Base-by-base conservation (phyloP, 768 basidiomycete genomes). In the Brasilioporus rufonigricans region DNA sequence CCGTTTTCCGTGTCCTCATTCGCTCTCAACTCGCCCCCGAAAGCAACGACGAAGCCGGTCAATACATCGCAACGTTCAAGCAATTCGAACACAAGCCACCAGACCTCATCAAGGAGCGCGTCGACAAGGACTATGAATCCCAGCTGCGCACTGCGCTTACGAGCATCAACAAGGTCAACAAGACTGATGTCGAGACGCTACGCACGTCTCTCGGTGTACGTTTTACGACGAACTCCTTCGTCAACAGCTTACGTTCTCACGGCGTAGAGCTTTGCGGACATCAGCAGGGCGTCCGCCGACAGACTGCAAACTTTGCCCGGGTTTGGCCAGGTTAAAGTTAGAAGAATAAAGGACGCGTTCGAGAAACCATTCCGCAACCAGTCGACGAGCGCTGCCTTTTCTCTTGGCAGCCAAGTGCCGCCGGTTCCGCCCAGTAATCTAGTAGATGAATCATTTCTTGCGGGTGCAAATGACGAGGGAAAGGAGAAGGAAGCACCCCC, bases 141-240 rank as follows among this genome's bases (percentile, higher is more conserved):
- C 80, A 93, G 63, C 71, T 98, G 14, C 89, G 89, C 52, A 82
- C 84, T 19, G 81, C 91, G 1, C 77, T 99, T 26, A 98, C 96
- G 2, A 85, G 83, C 59, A 91, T 98, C 63, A 88, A 83, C 66
- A 93, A 91, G 61, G 92, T 99, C 58, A 98, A 98, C 73, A 97
- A 96, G 77, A 98, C 96, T 4, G 97, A 99, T 63, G 93, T 95
- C 2, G 86, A 92, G 72, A 98, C 96, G 4, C 76, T 99, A 39
- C 83, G 91, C 21, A 87, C 87, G 2, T 88, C 92, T n/a, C 87
- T 95, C 61, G 95, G 94, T 33, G 96, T 98, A 74, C 53, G 87
- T 77, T 29, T 5, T 19, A 33, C 52, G 3, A 11, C 19, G 49
- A 13, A n/a, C 18, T 33, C 26, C 18, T 40, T 38, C 43, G 11